phyloP scores from a whole-genome alignment of 108 stramenopile species.

The Schizochytrium sp. region DNA sequence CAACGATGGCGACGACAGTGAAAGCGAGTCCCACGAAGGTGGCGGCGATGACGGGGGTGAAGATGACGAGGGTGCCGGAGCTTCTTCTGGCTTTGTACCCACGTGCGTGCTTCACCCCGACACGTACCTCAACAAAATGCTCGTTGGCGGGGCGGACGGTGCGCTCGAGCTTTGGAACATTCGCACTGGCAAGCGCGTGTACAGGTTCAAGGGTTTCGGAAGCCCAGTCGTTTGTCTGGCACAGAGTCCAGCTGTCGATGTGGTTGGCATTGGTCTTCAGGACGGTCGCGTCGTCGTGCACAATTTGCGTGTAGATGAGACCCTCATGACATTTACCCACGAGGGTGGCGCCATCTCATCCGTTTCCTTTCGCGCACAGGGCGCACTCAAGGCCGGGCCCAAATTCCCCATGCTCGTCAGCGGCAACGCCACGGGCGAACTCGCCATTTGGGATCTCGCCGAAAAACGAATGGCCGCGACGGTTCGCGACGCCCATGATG shows the following conservation, averaged over 20 bases:
- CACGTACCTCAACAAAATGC: slow-evolving; percentile 51
- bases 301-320: slow-evolving; percentile 11
- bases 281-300: slow-evolving; percentile 38
- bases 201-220: slow-evolving; percentile 18
- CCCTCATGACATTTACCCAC: slow-evolving; percentile 6
- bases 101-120: slow-evolving; percentile 43
- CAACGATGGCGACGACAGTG: neutral
- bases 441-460: slow-evolving; percentile 50
- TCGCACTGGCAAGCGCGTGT: slow-evolving; percentile 31
- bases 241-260: slow-evolving; percentile 42
- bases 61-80: neutral
- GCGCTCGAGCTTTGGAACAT: slow-evolving; percentile 39
- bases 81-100: neutral
- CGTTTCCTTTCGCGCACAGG: slow-evolving; percentile 34
- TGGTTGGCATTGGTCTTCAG: slow-evolving; percentile 39
- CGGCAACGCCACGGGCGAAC: slow-evolving; percentile 22
- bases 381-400: neutral
- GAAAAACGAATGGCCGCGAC: slow-evolving; percentile 27
- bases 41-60: neutral
- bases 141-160: slow-evolving; percentile 37
- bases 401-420: slow-evolving; percentile 33
- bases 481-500: neutral
- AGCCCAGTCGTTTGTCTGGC: neutral
- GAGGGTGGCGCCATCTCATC: slow-evolving; percentile 25
- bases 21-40: neutral